phyloP scores from a whole-genome alignment of 257 asterid species.

The Solanum sejunctum region DNA sequence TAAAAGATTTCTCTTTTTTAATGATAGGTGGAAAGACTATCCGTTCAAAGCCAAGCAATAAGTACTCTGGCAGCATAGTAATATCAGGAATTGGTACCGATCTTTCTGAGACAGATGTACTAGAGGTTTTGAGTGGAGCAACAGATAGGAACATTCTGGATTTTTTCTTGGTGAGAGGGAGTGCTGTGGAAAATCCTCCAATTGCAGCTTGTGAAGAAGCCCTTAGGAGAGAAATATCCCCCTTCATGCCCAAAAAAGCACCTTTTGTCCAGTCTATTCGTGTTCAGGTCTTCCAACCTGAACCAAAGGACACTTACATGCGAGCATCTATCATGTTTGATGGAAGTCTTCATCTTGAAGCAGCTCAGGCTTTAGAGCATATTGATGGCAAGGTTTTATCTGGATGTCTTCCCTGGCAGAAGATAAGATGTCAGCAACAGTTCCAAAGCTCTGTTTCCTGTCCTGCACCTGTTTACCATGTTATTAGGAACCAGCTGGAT shows the following conservation, averaged over 20 bases:
- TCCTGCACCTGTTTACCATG: conserved; percentile 59
- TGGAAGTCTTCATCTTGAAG: conserved; percentile 75
- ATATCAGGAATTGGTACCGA: conserved; percentile 41
- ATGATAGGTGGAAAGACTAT: conserved; percentile 29
- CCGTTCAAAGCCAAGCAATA: conserved; percentile 25
- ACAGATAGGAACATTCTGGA: conserved; percentile 41
- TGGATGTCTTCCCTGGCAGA: conserved; percentile 77
- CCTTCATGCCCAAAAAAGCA: conserved; percentile 66
- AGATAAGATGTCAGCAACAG: conserved; percentile 53
- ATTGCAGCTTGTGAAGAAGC: conserved; percentile 55
- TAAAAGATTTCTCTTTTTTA: conserved; percentile 33
- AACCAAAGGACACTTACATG: conserved; percentile 40
- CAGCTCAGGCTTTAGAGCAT: conserved; percentile 80
- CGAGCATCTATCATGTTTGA: conserved; percentile 63
- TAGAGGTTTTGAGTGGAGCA: conserved; percentile 19
- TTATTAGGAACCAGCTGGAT: conserved; percentile 43
- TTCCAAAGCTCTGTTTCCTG: conserved; percentile 73
- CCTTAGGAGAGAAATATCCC: conserved; percentile 46
- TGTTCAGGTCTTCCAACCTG: conserved; percentile 64
- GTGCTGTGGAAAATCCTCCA: conserved; percentile 45
- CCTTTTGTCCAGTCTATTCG: conserved; percentile 35
- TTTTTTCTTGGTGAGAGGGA: conserved; percentile 52
- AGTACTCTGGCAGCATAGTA: conserved; percentile 22
- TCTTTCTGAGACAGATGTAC: conserved; percentile 59
- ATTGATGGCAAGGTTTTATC: conserved; percentile 63